Evolutionary conservation across 805 yeast genomes (phyloP).

Genomic region (Metschnikowia vanudenii): DNA sequence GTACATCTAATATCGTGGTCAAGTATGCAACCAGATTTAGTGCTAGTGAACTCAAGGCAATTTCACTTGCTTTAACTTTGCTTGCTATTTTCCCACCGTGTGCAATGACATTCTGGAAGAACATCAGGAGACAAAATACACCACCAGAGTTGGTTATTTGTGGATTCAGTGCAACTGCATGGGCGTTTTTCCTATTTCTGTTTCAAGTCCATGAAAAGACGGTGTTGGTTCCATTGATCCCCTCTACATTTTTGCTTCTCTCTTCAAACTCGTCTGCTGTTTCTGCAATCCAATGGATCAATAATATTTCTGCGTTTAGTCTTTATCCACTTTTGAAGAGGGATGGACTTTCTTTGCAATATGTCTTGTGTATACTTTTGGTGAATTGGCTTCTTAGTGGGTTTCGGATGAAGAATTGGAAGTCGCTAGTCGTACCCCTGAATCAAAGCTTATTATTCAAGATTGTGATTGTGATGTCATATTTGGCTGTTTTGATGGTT

Average conservation of each 20-base stretch:
- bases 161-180: slow-evolving; percentile 78
- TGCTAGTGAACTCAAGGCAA: slow-evolving; percentile 54
- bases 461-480: slow-evolving; percentile 26
- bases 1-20: slow-evolving; percentile 77
- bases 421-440: slow-evolving; percentile 24
- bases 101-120: slow-evolving; percentile 37
- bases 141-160: slow-evolving; percentile 41
- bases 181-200: slow-evolving; percentile 86
- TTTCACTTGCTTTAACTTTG: slow-evolving; percentile 56
- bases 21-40: slow-evolving; percentile 63
- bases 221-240: slow-evolving; percentile 82
- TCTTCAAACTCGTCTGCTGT: slow-evolving; percentile 55
- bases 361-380: slow-evolving; percentile 54
- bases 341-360: slow-evolving; percentile 75
- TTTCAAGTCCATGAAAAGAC: slow-evolving; percentile 97
- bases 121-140: slow-evolving; percentile 19
- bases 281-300: slow-evolving; percentile 84
- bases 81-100: slow-evolving; percentile 33
- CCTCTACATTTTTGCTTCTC: slow-evolving; percentile 66
- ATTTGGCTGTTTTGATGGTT: slow-evolving; percentile 45
- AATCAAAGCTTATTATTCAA: slow-evolving; percentile 27
- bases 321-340: slow-evolving; percentile 81
- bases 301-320: slow-evolving; percentile 80
- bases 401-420: slow-evolving; percentile 36
- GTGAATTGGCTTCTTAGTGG: slow-evolving; percentile 82